phyloP scores from a whole-genome alignment of 1,139 yeast species.

The Entelexis sorbosivorans region DNA sequence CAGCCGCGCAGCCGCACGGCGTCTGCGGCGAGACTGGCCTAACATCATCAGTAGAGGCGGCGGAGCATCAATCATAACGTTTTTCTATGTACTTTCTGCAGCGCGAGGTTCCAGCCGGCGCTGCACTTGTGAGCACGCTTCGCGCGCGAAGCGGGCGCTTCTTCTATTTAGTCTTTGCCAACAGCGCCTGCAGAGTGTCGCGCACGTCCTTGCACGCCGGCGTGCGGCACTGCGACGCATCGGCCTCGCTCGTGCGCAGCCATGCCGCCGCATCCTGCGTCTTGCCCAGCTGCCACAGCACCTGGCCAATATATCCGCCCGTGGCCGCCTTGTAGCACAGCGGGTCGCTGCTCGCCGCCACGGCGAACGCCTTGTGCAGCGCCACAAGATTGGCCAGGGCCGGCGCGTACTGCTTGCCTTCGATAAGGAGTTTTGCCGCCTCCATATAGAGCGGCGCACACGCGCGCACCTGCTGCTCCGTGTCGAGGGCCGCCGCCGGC shows the following conservation, averaged over 20 bases:
- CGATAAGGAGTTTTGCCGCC: slow-evolving; percentile 11
- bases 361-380: slow-evolving; percentile 20
- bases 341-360: slow-evolving; percentile 12
- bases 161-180: neutral
- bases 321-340: slow-evolving; percentile 19
- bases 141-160: too few species aligned
- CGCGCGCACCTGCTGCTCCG: slow-evolving; percentile 1
- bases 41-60: too few species aligned
- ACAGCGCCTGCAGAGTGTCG: slow-evolving; percentile 5
- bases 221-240: slow-evolving; percentile 14
- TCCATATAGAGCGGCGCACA: slow-evolving; percentile 16
- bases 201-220: slow-evolving; percentile 19
- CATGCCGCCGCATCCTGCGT: slow-evolving; percentile 18
- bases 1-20: too few species aligned
- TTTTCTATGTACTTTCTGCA: too few species aligned
- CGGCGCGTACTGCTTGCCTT: slow-evolving; percentile 20
- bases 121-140: too few species aligned
- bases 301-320: slow-evolving; percentile 23
- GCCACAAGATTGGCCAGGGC: slow-evolving; percentile 23
- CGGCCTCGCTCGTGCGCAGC: slow-evolving; percentile 16
- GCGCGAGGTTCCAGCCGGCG: too few species aligned
- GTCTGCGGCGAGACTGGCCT: too few species aligned
- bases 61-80: too few species aligned
- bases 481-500: neutral
- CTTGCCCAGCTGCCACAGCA: slow-evolving; percentile 19